Evolutionary conservation across 257 asterid genomes (phyloP).

Genomic region (Nicotiana tomentosiformis): DNA sequence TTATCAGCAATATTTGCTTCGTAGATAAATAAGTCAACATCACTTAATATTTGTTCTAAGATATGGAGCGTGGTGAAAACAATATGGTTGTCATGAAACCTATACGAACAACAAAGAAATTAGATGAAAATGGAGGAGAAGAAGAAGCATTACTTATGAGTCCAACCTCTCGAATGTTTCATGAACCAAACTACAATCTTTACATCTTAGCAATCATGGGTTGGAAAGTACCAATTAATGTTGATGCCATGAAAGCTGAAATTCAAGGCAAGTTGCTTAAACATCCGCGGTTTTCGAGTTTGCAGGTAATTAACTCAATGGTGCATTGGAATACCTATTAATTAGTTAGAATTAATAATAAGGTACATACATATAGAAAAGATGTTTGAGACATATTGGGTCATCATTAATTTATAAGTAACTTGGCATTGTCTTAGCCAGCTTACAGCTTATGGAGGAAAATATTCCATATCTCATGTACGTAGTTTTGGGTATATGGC

Average conservation of each 20-base stretch:
- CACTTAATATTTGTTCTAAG: not conserved
- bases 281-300: conserved; percentile 1
- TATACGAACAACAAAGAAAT: not conserved
- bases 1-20: not conserved
- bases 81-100: not conserved
- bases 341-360: no score
- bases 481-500: no score
- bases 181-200: not conserved
- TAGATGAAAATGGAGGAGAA: not conserved
- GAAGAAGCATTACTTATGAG: not conserved
- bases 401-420: no score
- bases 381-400: no score
- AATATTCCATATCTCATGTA: no score
- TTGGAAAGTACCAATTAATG: not conserved
- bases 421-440: no score
- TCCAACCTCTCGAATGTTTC: not conserved
- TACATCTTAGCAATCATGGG: not conserved
- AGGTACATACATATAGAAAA: no score
- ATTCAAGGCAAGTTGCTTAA: not conserved
- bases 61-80: not conserved
- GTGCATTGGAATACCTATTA: no score
- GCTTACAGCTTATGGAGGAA: no score
- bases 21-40: not conserved
- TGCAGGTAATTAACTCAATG: not conserved
- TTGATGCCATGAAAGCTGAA: not conserved